Base-by-base conservation (phyloP, 148 eudicot genomes). In the Vaccinium corymbosum region DNA sequence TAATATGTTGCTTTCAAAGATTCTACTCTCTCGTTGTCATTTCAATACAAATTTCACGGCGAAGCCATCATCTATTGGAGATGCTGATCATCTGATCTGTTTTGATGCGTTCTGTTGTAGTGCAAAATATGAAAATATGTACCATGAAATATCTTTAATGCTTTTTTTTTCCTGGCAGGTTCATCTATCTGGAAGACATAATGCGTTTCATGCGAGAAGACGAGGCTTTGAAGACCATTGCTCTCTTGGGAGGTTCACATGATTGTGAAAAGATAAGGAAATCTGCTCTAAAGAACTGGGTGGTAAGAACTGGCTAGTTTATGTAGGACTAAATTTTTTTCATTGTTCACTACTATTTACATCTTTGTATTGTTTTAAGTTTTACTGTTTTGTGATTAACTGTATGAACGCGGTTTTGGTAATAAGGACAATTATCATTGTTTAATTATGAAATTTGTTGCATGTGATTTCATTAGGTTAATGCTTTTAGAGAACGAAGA, bases 401-500 rank as follows among this genome's bases (percentile, higher is more conserved):
- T 55, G 59, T 55, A 16, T 11, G 1, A 59, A 19, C 25, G 20
- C 10, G 32, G 19, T 76, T 13, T 22, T 17, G 11, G 22, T 74
- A 74, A 16, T 25, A 74, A 74, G 51, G 78, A 7, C 55, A 7
- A 25, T 78, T 14, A 35, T 57, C 22, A 57, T 50, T 25, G 1
- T 25, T 52, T 78, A 38, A 7, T 22, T 78, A 78, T 6, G n/a
- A 16, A 78, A 78, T 55, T 46, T 16, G 13, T 15, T 78, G 17
- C 22, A 13, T 19, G 49, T 32, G 50, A 55, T 7, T 56, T 1
- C 74, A 85, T 6, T 62, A 94, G 98, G 96, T 94, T 0, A 90
- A 91, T 85, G 93, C 94, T 57, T 95, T 93, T 73, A 80, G 93
- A 79, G 98, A 93, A 81, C 85, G 98, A 87, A 93, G 92, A 85